Base-by-base conservation (phyloP, 169 alveolate genomes). In the Plasmodium vivax region DNA sequence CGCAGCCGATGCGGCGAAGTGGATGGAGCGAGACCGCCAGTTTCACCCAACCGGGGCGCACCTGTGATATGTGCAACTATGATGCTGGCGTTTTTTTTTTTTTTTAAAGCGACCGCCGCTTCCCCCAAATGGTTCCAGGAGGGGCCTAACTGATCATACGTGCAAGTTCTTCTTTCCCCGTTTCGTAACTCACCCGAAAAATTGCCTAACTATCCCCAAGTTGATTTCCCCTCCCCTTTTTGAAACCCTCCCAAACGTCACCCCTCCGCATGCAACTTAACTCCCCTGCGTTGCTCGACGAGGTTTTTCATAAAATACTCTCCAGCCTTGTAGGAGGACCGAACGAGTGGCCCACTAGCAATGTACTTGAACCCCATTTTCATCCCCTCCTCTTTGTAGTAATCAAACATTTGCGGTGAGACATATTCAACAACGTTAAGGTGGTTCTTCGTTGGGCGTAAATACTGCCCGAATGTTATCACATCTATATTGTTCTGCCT, bases 271-370 rank as follows among this genome's bases (percentile, higher is more conserved):
- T 19, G 68, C 56, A 32, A 56, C 43, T 68, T 54, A 38, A 12
- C 45, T 1, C 80, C 62, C 58, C 45, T 82, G 32, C 84, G 68
- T 34, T 93, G 23, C 6, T 90, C 72, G 27, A 93, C 84, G 62
- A 93, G 73, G 43, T 68, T 82, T 74, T 92, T 85, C 94, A 96
- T 94, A 77, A 68, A 96, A 80, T 81, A 94, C 54, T 96, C 97
- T 1, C 97, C 97, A 3, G 97, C 97, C 71, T 84, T 92, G 73
- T 96, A 96, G 14, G 96, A 92, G 4, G 96, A 92, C n/a, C 97
- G 79, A 32, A 93, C 92, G 47, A 96, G 83, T 9, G 97, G 97
- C 34, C 97, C 97, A 12, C 96, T 85, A 7, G 97, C 97, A 27
- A 93, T 92, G 82, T 94, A 94, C 68, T 73, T 92, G 90, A 96